Conservation (phyloP, 768 basidiomycete genomes). For the Exsudoporus frostii region DNA sequence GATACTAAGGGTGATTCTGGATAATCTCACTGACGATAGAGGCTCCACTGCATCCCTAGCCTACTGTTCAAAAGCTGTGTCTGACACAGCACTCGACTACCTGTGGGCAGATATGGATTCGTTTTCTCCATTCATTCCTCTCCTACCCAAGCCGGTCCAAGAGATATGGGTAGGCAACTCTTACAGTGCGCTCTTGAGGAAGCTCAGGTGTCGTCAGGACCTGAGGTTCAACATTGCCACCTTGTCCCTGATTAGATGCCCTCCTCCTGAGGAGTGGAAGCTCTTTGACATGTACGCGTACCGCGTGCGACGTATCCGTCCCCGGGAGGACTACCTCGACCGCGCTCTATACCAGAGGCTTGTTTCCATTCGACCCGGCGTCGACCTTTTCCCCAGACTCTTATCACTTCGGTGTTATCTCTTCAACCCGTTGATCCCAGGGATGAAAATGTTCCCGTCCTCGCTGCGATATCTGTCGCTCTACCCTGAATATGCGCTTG, state of each 20-base stretch:
- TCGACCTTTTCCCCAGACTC: slow-evolving; percentile 13
- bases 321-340: slow-evolving; percentile 5
- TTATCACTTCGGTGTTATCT: slow-evolving; percentile 11
- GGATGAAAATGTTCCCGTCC: slow-evolving; percentile 13
- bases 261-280: slow-evolving; percentile 12
- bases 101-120: slow-evolving; percentile 21
- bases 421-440: slow-evolving; percentile 7
- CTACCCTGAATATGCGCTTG: slow-evolving; percentile 9
- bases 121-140: slow-evolving; percentile 13
- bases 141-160: slow-evolving; percentile 9
- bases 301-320: slow-evolving; percentile 13
- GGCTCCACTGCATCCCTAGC: slow-evolving; percentile 5
- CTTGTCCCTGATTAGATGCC: slow-evolving; percentile 9
- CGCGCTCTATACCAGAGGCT: slow-evolving; percentile 18
- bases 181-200: background rate
- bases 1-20: slow-evolving; percentile 13
- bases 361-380: slow-evolving; percentile 6
- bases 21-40: slow-evolving; percentile 11
- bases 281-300: slow-evolving; percentile 15
- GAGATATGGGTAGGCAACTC: slow-evolving; percentile 9
- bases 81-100: slow-evolving; percentile 11
- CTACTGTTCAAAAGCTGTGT: slow-evolving; percentile 11
- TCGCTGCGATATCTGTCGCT: slow-evolving; percentile 12
- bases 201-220: slow-evolving; percentile 1
- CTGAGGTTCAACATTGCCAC: slow-evolving; percentile 1